These are phyloP conservation scores for Nemania sp. DNA, from an alignment of 2,329 filamentous ascomycete genomes.

Conservation along the genomic window DNA sequence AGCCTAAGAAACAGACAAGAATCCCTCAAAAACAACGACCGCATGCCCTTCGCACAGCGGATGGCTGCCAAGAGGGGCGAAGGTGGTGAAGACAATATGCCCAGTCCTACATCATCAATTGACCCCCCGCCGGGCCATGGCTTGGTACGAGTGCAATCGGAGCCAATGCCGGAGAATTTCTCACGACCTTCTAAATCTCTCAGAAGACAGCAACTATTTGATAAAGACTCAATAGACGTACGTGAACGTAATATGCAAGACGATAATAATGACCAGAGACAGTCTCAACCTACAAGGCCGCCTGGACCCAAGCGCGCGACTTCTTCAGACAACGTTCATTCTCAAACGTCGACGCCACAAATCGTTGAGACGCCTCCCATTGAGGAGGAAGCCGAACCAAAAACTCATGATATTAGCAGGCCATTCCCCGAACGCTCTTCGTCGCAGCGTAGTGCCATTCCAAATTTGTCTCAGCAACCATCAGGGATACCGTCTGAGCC, in stretches of 20 bases:
- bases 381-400: constrained; percentile 43
- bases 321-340: constrained; percentile 30
- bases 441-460: constrained; percentile 49
- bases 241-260: constrained; percentile 58
- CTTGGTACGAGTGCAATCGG: constrained; percentile 69
- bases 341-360: constrained; percentile 52
- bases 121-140: constrained; percentile 56
- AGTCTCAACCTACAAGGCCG: constrained; percentile 30
- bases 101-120: constrained; percentile 44
- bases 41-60: constrained; percentile 75
- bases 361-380: constrained; percentile 68
- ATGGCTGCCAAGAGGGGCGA: constrained; percentile 66
- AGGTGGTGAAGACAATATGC: constrained; percentile 49
- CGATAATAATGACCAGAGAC: constrained; percentile 44
- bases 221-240: constrained; percentile 47
- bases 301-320: constrained; percentile 28
- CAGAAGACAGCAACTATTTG: constrained; percentile 54
- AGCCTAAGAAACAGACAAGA: constrained; percentile 85
- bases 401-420: constrained; percentile 34
- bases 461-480: constrained; percentile 55
- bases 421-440: constrained; percentile 60
- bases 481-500: constrained; percentile 48
- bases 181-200: constrained; percentile 61
- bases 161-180: constrained; percentile 67
- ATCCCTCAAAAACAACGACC: constrained; percentile 79